Base-by-base conservation (phyloP, 129 eudicot species). In the Ambrosia artemisiifolia region DNA sequence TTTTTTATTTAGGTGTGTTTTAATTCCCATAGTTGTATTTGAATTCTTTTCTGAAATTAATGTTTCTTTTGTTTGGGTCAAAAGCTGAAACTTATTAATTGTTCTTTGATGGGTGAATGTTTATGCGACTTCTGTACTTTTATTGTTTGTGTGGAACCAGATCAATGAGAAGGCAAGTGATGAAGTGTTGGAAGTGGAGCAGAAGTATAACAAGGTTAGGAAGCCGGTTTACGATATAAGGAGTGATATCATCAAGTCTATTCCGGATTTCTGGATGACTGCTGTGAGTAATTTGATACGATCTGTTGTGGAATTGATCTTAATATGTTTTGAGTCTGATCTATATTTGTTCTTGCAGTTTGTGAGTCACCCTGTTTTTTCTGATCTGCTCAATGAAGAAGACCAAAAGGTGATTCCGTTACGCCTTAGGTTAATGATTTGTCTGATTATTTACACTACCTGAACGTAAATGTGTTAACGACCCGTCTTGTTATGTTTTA, bases 201-300 rank as follows among this genome's bases (percentile, higher is more conserved):
- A 87, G 71, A 81, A 85, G 69, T 90, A 83, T 47, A 87, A 82
- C 28, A 87, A 77, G 74, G 73, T 87, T 18, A 88, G 96, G 78
- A 85, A 83, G 67, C 96, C 96, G 12, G 82, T 87, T 33, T 90
- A 90, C 65, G 96, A 85, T 56, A 90, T 83, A 82, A 73, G 96
- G 57, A 79, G 81, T 53, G 89, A 85, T 12, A 71, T 90, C 38
- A 81, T 90, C 40, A 78, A 90, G 51, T 35, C 86, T 12, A 90
- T 90, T 83, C 94, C 96, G 3, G 91, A 90, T 75, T 90, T 90
- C 79, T 90, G 96, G 96, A 46, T 81, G 71, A 87, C 96, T 47
- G 94, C 96, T 46, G 96, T 90, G 42, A 78, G 93, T 84, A 5
- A n/a, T 70, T 38, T 8, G 14, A 11, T 36, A 48, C 61, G 12